Percentiles rank a stretch among this genome's conserved stretches.
Evolutionary conservation across 768 basidiomycete genomes (phyloP).

Genomic region (Leccinum broughii): DNA sequence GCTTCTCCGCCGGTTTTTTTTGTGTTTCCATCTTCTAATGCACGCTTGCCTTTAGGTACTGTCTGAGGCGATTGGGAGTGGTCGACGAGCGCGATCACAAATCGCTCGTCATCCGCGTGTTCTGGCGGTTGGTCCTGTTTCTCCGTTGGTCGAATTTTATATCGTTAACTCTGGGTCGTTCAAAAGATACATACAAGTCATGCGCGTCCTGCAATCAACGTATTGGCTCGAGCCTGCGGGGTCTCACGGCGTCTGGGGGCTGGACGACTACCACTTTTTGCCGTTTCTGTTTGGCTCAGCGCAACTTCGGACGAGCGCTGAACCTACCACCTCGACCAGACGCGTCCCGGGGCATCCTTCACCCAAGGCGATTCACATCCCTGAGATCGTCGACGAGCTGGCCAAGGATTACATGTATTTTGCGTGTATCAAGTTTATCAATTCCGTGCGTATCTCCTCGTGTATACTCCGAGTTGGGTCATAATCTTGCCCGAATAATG

Average conservation of each 20-base stretch:
- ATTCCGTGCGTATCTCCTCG: slow-evolving; percentile 61
- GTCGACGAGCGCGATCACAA: slow-evolving; percentile 63
- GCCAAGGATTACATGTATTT: slow-evolving; percentile 95
- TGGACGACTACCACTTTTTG: slow-evolving; percentile 96
- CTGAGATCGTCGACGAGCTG: slow-evolving; percentile 90
- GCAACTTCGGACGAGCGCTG: slow-evolving; percentile 47
- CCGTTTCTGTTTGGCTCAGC: slow-evolving; percentile 88
- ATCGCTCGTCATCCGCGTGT: slow-evolving; percentile 78
- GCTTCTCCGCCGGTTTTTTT: slow-evolving; percentile 27
- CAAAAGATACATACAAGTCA: slow-evolving; percentile 66
- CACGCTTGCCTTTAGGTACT: slow-evolving; percentile 55
- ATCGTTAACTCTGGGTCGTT: neutral
- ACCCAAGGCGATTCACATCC: slow-evolving; percentile 91
- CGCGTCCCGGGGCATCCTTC: slow-evolving; percentile 65
- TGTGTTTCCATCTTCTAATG: neutral
- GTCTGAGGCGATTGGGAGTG: slow-evolving; percentile 71
- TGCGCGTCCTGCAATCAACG: slow-evolving; percentile 85
- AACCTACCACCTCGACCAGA: slow-evolving; percentile 2
- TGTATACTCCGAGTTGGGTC: too few species aligned
- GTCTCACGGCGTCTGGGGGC: slow-evolving; percentile 98
- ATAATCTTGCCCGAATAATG: too few species aligned
- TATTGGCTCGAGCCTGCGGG: slow-evolving; percentile 99
- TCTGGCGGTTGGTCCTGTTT: slow-evolving; percentile 68
- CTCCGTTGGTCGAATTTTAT: neutral
- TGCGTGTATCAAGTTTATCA: slow-evolving; percentile 93